phyloP scores from a whole-genome alignment of 139 green algal species.

The Micractinium conductrix region DNA sequence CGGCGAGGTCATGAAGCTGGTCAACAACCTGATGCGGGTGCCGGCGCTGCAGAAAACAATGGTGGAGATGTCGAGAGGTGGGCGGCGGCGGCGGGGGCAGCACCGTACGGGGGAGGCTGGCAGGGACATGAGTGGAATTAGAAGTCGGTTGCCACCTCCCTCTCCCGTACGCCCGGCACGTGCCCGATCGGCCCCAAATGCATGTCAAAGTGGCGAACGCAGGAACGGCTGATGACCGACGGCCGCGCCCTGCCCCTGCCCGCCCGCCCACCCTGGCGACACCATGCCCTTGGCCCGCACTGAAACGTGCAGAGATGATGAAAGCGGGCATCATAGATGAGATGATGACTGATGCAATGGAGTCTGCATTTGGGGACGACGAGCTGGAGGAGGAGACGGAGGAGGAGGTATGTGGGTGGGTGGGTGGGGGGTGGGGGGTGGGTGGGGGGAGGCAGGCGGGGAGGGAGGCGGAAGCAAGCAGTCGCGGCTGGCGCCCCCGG shows the following conservation, averaged over 20 bases:
- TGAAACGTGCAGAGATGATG: conserved; percentile 83
- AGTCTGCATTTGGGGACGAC: conserved; percentile 69
- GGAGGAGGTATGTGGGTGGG: conserved; percentile 51
- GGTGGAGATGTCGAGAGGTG: conserved; percentile 84
- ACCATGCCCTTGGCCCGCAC: not conserved
- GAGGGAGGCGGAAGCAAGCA: not conserved
- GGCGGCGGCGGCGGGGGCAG: not conserved
- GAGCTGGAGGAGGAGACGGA: conserved; percentile 82
- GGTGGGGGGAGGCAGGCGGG: not conserved
- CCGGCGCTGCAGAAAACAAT: conserved; percentile 81
- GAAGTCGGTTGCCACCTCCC: too few relatives aligned
- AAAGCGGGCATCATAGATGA: conserved; percentile 92
- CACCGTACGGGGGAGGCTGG: too few relatives aligned
- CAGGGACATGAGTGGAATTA: too few relatives aligned
- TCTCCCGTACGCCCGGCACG: too few relatives aligned
- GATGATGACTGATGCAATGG: conserved; percentile 85
- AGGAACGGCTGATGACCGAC: too few relatives aligned
- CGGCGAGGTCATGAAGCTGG: conserved; percentile 82
- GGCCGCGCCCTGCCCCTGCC: too few relatives aligned
- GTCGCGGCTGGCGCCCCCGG: too few relatives aligned
- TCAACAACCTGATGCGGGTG: conserved; percentile 80
- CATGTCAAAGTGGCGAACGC: too few relatives aligned
- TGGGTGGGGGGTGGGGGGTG: not conserved
- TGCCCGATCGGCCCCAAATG: too few relatives aligned
- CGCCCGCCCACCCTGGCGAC: not conserved